Evolutionary conservation across 1,284 basidiomycete genomes (phyloP).

Genomic region (Sporisorium iseilematis-ciliati): DNA sequence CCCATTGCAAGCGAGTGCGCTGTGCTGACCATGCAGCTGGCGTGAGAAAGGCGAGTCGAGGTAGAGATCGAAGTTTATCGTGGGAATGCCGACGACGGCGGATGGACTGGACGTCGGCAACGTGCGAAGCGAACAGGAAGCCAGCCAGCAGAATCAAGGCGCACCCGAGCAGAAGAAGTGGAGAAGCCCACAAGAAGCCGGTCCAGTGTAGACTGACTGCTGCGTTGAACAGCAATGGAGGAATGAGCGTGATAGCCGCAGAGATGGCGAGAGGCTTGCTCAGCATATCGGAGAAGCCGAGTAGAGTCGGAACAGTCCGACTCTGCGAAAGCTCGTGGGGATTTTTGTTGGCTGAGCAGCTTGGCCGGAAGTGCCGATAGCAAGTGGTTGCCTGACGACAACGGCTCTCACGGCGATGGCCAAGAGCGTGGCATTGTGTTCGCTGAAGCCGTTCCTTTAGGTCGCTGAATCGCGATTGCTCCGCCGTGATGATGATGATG

Average conservation of each 20-base stretch:
- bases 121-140: conserved; percentile 29
- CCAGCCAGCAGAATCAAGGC: conserved; percentile 10
- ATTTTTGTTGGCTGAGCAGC: neutral
- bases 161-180: conserved; percentile 31
- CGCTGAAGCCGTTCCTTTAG: neutral
- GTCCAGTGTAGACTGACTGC: conserved; percentile 28
- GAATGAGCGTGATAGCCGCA: conserved; percentile 19
- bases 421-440: neutral
- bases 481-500: neutral
- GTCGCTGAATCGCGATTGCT: neutral
- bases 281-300: conserved; percentile 13
- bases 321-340: neutral
- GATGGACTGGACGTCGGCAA: conserved; percentile 17
- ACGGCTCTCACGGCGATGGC: neutral
- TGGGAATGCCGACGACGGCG: conserved; percentile 8
- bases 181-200: conserved; percentile 36
- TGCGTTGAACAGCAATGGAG: conserved; percentile 33
- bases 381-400: neutral
- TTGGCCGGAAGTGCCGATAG: conserved; percentile 17
- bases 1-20: conserved; percentile 41
- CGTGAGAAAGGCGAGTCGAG: conserved; percentile 44
- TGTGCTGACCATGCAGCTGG: conserved; percentile 51
- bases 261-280: conserved; percentile 8
- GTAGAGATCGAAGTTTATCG: conserved; percentile 21
- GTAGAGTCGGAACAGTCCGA: neutral